Evolutionary conservation across 2,329 filamentous ascomycete species (phyloP).

Genomic region (Fusarium falciforme): DNA sequence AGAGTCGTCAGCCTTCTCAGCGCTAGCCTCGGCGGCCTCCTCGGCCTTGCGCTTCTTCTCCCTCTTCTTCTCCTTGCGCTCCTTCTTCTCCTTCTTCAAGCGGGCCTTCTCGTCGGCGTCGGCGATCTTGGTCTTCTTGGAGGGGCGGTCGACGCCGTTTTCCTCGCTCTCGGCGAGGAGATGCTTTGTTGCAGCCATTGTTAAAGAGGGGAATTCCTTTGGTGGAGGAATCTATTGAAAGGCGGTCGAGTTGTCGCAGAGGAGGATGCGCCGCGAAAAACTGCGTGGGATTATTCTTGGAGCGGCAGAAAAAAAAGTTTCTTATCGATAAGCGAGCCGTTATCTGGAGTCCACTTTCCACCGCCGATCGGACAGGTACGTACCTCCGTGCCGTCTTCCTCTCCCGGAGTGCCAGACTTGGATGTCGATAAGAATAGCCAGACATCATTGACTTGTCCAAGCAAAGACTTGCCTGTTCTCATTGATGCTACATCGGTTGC

Average conservation of each 20-base stretch:
- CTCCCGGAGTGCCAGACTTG: neutral
- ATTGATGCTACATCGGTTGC: neutral
- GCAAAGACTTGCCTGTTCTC: neutral
- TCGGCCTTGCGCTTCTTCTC: conserved; percentile 51
- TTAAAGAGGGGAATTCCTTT: neutral
- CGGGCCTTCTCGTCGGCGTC: conserved; percentile 47
- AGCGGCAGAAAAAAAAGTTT: conserved; percentile 4
- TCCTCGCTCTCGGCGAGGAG: conserved; percentile 51
- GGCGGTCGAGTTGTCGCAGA: conserved; percentile 31
- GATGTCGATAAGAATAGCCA: neutral
- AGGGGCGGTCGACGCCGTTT: conserved; percentile 45
- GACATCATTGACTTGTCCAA: neutral
- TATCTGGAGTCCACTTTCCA: no score
- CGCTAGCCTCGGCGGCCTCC: conserved; percentile 33
- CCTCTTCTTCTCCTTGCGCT: conserved; percentile 56
- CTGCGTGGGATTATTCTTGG: conserved; percentile 37
- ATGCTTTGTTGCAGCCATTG: conserved; percentile 57
- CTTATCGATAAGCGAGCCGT: no score
- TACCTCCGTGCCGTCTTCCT: neutral
- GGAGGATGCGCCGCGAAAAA: conserved; percentile 30
- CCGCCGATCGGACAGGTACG: no score
- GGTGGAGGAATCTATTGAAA: conserved; percentile 8
- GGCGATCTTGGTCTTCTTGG: conserved; percentile 55
- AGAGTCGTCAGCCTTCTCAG: conserved; percentile 48
- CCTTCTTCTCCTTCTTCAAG: conserved; percentile 56